Evolutionary conservation across 2,329 filamentous ascomycete species (phyloP), one percentile per base, ranked within the genome.

Genomic region (Neofusicoccum kwambonambiense): DNA sequence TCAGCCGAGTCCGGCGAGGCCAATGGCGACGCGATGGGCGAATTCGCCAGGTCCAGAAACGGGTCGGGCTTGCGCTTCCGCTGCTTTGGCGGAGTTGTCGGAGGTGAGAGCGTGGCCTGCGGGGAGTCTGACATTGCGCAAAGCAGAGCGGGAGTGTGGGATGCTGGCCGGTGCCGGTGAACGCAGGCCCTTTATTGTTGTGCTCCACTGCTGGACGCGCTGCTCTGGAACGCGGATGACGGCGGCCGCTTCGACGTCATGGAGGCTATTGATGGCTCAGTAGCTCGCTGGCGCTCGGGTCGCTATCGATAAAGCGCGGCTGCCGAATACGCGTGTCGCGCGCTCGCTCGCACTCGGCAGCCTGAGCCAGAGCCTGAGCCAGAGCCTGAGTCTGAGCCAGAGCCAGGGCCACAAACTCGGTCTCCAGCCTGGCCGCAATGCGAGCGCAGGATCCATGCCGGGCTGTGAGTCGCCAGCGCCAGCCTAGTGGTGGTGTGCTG

Each of bases 31-130:
- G 69, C 63, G 13, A 71, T 58, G 12, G 71, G 72, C 35, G 67
- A 50, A 34, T 64, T 66, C 35, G 70, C 70, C 27, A 77, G 71
- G 37, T 74, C 68, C 47, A 73, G 69, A 64, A 77, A 76, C 1
- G 73, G 72, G 31, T 76, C 74, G 31, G 50, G 45, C 45, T 51
- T 52, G 17, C 44, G 51, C 44, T 57, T 64, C 39, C 60, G 65
- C 22, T 65, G 47, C n/a, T 56, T 57, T 5, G 51, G 52, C 39
- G 58, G 51, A 31, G 37, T 50, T 9, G 34, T 17, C 6, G 52
- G 52, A 12, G 11, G 52, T 11, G 44, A 44, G 13, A 22, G 35
- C 17, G 9, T n/a, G 54, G n/a, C 3, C 19, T 54, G 54, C n/a
- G 41, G 15, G 11, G 54, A 44, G 37, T 17, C 13, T 15, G 64